phyloP scores from a whole-genome alignment of 768 basidiomycete species.

The Mycena leptocephala region DNA sequence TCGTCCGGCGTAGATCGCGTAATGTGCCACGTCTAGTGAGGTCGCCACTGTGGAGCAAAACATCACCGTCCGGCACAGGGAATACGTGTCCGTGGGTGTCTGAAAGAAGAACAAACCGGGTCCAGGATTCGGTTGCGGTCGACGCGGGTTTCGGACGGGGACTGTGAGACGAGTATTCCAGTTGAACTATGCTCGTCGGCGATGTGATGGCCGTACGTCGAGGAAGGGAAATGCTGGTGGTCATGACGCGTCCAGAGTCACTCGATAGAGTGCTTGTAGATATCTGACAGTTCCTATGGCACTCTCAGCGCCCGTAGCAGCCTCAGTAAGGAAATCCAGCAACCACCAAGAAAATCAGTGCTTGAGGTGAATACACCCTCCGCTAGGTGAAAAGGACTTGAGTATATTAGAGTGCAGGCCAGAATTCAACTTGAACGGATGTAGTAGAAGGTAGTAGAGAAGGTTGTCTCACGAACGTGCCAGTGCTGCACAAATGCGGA shows the following conservation, averaged over 20 bases:
- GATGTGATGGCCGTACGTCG: conserved; percentile 34
- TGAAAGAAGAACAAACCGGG: conserved; percentile 75
- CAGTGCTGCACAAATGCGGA: conserved; percentile 32
- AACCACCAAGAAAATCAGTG: background rate
- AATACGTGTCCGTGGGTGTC: conserved; percentile 63
- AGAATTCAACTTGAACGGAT: background rate
- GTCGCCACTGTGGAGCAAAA: conserved; percentile 79
- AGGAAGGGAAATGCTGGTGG: background rate
- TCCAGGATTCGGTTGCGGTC: conserved; percentile 54
- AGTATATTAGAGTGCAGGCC: background rate
- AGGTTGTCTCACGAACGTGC: conserved; percentile 29
- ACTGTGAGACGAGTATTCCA: conserved; percentile 53
- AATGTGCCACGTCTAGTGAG: conserved; percentile 68
- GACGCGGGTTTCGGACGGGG: conserved; percentile 47
- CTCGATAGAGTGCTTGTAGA: background rate
- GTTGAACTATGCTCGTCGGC: conserved; percentile 50
- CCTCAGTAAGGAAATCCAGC: background rate
- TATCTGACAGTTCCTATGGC: background rate
- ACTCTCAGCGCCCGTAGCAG: background rate
- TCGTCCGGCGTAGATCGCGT: conserved; percentile 63
- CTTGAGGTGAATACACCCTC: too few relatives aligned
- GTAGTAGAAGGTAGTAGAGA: background rate
- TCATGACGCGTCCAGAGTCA: background rate
- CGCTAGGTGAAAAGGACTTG: background rate
- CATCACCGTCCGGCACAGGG: conserved; percentile 61